Conservation (phyloP, 2,329 filamentous ascomycete genomes). For the Penicillium expansum region DNA sequence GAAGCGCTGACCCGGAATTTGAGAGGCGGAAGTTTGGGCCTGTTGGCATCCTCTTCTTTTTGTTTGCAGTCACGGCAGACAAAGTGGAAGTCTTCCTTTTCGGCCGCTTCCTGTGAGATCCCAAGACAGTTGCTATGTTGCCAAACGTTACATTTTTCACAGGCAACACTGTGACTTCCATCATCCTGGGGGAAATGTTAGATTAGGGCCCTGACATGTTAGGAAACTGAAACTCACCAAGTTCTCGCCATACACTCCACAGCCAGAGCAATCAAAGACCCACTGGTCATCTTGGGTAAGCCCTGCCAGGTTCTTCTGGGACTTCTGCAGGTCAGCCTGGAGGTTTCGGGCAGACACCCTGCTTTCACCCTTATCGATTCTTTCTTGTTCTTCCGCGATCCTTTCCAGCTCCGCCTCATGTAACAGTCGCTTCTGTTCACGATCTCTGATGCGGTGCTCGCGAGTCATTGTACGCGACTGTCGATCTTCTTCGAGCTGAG, state of each 20-base stretch:
- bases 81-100: conserved; percentile 82
- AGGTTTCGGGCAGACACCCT: conserved; percentile 75
- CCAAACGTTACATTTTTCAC: conserved; percentile 92
- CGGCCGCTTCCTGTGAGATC: conserved; percentile 74
- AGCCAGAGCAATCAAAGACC: conserved; percentile 89
- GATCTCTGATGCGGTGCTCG: conserved; percentile 80
- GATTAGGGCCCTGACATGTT: conserved; percentile 8
- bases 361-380: conserved; percentile 53
- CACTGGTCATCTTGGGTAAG: conserved; percentile 77
- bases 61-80: conserved; percentile 75
- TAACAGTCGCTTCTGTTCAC: conserved; percentile 75
- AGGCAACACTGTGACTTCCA: conserved; percentile 88
- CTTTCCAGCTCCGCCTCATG: conserved; percentile 81
- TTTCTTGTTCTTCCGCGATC: conserved; percentile 72
- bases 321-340: conserved; percentile 78
- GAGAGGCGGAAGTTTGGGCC: conserved; percentile 61
- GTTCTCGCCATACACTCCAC: conserved; percentile 84
- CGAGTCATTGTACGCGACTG: conserved; percentile 78
- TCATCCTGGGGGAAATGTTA: conserved; percentile 61
- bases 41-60: conserved; percentile 61
- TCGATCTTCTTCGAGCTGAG: conserved; percentile 69
- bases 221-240: conserved; percentile 43
- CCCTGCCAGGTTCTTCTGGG: conserved; percentile 70
- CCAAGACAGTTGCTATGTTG: conserved; percentile 92
- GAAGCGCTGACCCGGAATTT: conserved; percentile 57